A percentile compares a stretch with the other conserved stretches of the same genome.
These are phyloP conservation scores for Aquilaria malaccensis DNA, from an alignment of 345 rosid species.

Conservation along the genomic window DNA sequence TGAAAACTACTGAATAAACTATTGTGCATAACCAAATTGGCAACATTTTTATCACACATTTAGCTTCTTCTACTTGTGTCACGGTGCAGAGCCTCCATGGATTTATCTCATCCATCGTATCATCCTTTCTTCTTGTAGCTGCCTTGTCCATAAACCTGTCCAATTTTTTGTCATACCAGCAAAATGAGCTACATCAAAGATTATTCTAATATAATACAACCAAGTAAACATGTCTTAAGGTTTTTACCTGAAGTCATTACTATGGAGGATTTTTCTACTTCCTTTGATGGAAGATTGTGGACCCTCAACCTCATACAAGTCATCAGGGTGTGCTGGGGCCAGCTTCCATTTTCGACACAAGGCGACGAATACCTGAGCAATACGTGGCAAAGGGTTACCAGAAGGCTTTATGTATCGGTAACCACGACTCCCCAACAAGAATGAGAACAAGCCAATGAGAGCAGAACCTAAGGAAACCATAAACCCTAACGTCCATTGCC, in stretches of 20 bases:
- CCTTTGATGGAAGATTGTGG: slow-evolving; percentile 60
- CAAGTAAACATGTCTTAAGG: not conserved
- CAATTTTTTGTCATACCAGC: not conserved
- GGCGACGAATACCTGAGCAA: slow-evolving; percentile 64
- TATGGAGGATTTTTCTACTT: slow-evolving; percentile 62
- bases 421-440: slow-evolving; percentile 22
- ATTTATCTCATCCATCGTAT: slow-evolving; percentile 17
- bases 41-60: slow-evolving; percentile 45
- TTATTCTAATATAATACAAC: not conserved
- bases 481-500: slow-evolving; percentile 58
- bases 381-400: slow-evolving; percentile 68
- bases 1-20: slow-evolving; percentile 53
- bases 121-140: slow-evolving; percentile 51
- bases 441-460: slow-evolving; percentile 32
- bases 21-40: slow-evolving; percentile 63
- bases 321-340: slow-evolving; percentile 21
- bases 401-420: slow-evolving; percentile 46
- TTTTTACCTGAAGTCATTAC: slow-evolving; percentile 31
- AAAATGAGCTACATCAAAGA: not conserved
- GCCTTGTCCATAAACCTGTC: slow-evolving; percentile 72
- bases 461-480: slow-evolving; percentile 47
- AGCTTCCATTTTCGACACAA: slow-evolving; percentile 37
- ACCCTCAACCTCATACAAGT: slow-evolving; percentile 53
- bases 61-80: slow-evolving; percentile 74
- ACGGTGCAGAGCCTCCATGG: slow-evolving; percentile 75